Base-by-base conservation (phyloP, 306 rosid species). In the Trifolium repens region DNA sequence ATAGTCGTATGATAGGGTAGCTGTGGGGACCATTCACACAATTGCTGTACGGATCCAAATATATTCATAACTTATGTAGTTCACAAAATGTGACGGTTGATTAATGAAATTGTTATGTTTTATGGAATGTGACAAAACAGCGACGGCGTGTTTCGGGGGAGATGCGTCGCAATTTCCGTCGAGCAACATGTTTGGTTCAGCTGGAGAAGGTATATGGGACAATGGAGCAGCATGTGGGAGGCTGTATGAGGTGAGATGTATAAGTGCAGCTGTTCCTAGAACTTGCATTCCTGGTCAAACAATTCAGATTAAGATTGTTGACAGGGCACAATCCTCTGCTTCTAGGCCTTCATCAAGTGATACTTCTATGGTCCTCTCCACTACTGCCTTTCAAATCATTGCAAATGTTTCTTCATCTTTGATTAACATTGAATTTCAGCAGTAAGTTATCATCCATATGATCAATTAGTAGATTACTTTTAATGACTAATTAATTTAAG, bases 211-310 rank as follows among this genome's bases (percentile, higher is more conserved):
- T 4, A 81, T 89, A 66, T 93, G 97, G 98, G 96, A 93, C 80
- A 93, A 91, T 35, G 98, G 98, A 0, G 97, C 98, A 0, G 90
- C 98, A 0, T 91, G 98, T 24, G 98, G 96, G 35, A 87, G 96
- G 64, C 73, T 72, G 30, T 93, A 91, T 63, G 40, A 69, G 76
- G 97, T 91, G 76, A 78, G 93, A 32, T 93, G 98, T 78, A 77
- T 89, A 12, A 88, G 98, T 27, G 91, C 90, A 0, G 76, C 79
- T 1, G 79, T 60, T 3, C 89, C 86, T 0, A 63, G 68, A 40
- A 66, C 91, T 1, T 91, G 97, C 80, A 50, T 82, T 76, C 86
- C 83, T 0, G 96, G 78, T n/a, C 73, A 81, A 67, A 74, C 67
- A 26, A 82, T 93, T 75, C 86, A 71, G 75, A 82, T 93, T 62